phyloP scores from a whole-genome alignment of 306 rosid species.

The Hylodesmum podocarpum region DNA sequence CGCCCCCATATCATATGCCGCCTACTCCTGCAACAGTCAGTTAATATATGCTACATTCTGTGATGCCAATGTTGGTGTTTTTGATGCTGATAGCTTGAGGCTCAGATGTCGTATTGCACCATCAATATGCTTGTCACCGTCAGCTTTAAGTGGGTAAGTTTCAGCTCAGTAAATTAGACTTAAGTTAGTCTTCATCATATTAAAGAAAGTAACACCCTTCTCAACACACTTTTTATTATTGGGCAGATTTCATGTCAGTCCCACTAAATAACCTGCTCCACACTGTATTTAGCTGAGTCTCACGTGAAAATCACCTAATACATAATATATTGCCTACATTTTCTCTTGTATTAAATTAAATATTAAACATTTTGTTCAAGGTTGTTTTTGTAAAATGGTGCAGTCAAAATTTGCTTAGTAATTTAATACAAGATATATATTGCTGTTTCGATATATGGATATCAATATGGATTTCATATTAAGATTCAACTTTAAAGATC shows the following conservation, averaged over 20 bases:
- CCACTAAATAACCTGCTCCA: neutral
- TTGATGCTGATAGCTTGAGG: slow-evolving; percentile 75
- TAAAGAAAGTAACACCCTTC: neutral
- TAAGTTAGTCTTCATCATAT: neutral
- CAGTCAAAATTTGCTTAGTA: neutral
- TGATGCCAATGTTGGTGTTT: slow-evolving; percentile 81
- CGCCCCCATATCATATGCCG: slow-evolving; percentile 70
- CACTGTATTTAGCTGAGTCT: neutral
- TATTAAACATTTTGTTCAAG: neutral
- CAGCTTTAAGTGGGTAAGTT: slow-evolving; percentile 63
- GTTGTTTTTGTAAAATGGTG: neutral
- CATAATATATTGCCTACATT: neutral
- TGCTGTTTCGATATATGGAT: slow-evolving; percentile 20
- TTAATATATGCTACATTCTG: slow-evolving; percentile 63
- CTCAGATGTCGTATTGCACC: slow-evolving; percentile 84
- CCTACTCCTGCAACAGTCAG: slow-evolving; percentile 77
- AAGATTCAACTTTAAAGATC: neutral
- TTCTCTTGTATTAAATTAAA: neutral
- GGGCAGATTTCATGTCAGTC: neutral
- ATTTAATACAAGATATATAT: neutral
- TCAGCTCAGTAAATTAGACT: neutral
- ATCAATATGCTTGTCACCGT: slow-evolving; percentile 55
- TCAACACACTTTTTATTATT: neutral
- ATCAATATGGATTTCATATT: neutral
- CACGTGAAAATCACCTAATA: neutral